Conservation (phyloP, 192 early-diverging fungal species). For the Chytriomyces sp. region DNA sequence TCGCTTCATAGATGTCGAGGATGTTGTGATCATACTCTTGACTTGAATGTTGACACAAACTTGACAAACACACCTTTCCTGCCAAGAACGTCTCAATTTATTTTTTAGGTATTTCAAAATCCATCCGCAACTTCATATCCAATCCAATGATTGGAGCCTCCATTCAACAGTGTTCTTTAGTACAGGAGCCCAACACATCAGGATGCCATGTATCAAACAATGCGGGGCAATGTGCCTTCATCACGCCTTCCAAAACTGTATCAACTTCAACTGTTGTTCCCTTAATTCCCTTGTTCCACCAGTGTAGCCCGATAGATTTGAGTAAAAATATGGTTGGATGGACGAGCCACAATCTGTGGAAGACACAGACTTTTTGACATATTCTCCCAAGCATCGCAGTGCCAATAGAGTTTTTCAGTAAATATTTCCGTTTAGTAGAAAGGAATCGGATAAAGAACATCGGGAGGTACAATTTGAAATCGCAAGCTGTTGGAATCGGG, state of each 20-base stretch:
- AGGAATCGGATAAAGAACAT: not conserved
- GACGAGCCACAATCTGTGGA: slow-evolving; percentile 25
- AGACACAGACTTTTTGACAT: slow-evolving; percentile 16
- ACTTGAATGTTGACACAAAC: no score
- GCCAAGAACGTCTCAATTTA: no score
- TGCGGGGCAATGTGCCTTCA: slow-evolving; percentile 29
- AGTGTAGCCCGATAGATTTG: slow-evolving; percentile 35
- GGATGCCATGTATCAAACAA: slow-evolving; percentile 16
- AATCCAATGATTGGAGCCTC: not conserved
- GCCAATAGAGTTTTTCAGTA: no score
- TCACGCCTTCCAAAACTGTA: slow-evolving; percentile 25
- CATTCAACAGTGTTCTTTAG: not conserved
- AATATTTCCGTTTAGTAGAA: no score
- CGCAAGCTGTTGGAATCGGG: not conserved
- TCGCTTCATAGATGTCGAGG: no score
- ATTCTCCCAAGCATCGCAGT: not conserved
- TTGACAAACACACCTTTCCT: no score
- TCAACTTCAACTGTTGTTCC: not conserved
- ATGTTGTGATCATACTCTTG: no score
- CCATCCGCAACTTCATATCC: not conserved
- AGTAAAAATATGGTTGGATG: slow-evolving; percentile 21
- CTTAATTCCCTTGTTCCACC: slow-evolving; percentile 37
- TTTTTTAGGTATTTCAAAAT: no score
- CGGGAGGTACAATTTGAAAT: not conserved
- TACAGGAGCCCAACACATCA: not conserved